A percentile compares a stretch with the other conserved stretches of the same genome.
These are phyloP conservation scores for Chalciporus piperatus DNA, from an alignment of 768 basidiomycete species.

Conservation along the genomic window DNA sequence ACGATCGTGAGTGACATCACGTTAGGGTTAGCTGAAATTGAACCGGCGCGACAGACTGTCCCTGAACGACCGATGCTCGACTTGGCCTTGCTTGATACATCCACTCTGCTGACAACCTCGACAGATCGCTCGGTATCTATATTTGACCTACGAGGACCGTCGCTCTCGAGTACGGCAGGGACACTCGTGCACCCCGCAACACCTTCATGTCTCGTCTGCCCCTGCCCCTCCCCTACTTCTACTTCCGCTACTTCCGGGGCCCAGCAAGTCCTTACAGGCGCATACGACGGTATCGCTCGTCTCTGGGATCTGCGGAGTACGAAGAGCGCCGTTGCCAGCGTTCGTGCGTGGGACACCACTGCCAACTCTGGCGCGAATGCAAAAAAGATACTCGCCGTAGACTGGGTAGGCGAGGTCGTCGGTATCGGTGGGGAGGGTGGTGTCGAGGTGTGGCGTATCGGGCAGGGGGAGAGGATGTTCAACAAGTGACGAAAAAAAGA, in stretches of 20 bases:
- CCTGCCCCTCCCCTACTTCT: background rate
- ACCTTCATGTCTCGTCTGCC: slow-evolving; percentile 56
- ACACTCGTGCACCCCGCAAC: slow-evolving; percentile 61
- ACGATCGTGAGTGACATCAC: slow-evolving; percentile 60
- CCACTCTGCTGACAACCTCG: slow-evolving; percentile 37
- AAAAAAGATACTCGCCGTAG: slow-evolving; percentile 57
- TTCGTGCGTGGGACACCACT: slow-evolving; percentile 54
- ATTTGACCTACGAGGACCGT: slow-evolving; percentile 60
- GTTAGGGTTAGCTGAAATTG: no score
- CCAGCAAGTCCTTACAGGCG: slow-evolving; percentile 65
- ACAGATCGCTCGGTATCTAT: slow-evolving; percentile 72
- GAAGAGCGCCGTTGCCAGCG: slow-evolving; percentile 60
- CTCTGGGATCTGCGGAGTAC: slow-evolving; percentile 78
- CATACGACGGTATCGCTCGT: slow-evolving; percentile 75
- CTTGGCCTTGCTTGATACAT: slow-evolving; percentile 30
- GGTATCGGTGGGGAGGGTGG: slow-evolving; percentile 65
- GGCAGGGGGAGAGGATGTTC: slow-evolving; percentile 23
- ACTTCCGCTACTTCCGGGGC: background rate
- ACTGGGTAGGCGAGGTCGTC: slow-evolving; percentile 55
- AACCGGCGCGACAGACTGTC: slow-evolving; percentile 45
- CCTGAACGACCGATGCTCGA: slow-evolving; percentile 76
- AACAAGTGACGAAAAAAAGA: slow-evolving; percentile 3
- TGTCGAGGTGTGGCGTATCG: slow-evolving; percentile 60
- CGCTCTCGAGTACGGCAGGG: slow-evolving; percentile 35
- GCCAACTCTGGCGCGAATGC: slow-evolving; percentile 31